Base-by-base conservation (phyloP, 129 eudicot genomes). In the Apium graveolens region DNA sequence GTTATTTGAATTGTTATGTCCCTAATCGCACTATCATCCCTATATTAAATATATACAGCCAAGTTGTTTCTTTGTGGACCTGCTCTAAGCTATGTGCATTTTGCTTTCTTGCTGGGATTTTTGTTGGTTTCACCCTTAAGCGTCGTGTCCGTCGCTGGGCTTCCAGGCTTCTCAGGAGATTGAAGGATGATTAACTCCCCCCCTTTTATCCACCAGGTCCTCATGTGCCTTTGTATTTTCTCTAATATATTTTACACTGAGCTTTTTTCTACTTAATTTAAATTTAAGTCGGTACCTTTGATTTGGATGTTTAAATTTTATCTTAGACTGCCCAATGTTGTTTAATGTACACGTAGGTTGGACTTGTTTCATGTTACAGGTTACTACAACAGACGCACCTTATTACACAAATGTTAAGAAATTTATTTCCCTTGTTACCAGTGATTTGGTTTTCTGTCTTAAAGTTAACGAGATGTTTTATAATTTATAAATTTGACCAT, bases 81-180 rank as follows among this genome's bases (percentile, higher is more conserved):
- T 94, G 98, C 89, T 89, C 98, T 21, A 94, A 94, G 97, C 85
- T 90, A 35, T 94, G 98, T 80, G 89, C 88, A 3, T 2, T 89
- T 76, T 94, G 82, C 86, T 94, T 94, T 84, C 88, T 88, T 83
- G 97, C 91, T 68, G 98, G 98, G 77, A 69, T 94, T 53, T 5
- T 94, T 29, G 89, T 86, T 73, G 98, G 98, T 48, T 91, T 86
- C 88, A 89, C 96, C 3, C 84, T 94, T 62, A 94, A 91, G 80
- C 86, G 89, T 11, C 97, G 98, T 35, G 88, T 93, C 21, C 86
- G 89, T 12, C 87, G 89, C 5, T 91, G 97, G 97, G 93, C 96
- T 43, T 82, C 96, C 76, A 85, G 16, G 76, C 82, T 94, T 62
- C 89, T 90, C 44, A 82, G 82, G 78, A 85, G 93, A 84, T 31